Percentiles rank a stretch among this genome's conserved stretches.
Evolutionary conservation across 169 alveolate genomes (phyloP).

Genomic region (Plasmodium blacklocki): DNA sequence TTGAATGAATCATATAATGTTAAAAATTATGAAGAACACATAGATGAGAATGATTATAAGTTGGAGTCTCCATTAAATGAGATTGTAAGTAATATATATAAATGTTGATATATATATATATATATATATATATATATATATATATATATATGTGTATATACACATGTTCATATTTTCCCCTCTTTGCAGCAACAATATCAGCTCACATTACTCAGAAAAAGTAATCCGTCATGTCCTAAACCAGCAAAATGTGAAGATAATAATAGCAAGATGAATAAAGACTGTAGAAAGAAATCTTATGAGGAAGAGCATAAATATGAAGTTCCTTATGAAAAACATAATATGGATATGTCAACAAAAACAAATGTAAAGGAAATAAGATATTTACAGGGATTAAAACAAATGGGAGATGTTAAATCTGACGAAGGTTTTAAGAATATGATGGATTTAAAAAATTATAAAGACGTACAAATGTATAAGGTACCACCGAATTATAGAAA

Average conservation of each 20-base stretch:
- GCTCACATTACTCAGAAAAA: constrained; percentile 58
- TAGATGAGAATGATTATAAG: constrained; percentile 14
- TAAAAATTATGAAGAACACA: constrained; percentile 8
- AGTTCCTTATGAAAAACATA: constrained; percentile 1
- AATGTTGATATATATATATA: not conserved
- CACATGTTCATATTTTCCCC: not conserved
- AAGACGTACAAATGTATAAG: constrained; percentile 24
- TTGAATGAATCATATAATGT: constrained; percentile 17
- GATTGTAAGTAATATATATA: constrained; percentile 32
- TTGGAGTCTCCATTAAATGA: constrained; percentile 70
- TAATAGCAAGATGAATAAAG: constrained; percentile 3
- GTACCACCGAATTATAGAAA: too few relatives aligned
- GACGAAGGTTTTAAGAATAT: too few relatives aligned
- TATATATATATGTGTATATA: not conserved
- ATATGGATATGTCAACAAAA: constrained; percentile 25
- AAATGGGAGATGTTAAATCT: too few relatives aligned
- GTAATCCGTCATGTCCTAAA: constrained; percentile 51
- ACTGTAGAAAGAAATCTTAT: not conserved
- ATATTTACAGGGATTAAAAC: too few relatives aligned
- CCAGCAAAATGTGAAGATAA: constrained; percentile 6
- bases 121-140: not conserved
- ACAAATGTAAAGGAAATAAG: not conserved
- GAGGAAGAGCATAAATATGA: constrained; percentile 4
- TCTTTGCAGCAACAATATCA: constrained; percentile 46
- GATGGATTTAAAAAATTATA: constrained; percentile 13